These are phyloP conservation scores for Larix kaempferi DNA, from an alignment of 75 land plant species.

Conservation along the genomic window DNA sequence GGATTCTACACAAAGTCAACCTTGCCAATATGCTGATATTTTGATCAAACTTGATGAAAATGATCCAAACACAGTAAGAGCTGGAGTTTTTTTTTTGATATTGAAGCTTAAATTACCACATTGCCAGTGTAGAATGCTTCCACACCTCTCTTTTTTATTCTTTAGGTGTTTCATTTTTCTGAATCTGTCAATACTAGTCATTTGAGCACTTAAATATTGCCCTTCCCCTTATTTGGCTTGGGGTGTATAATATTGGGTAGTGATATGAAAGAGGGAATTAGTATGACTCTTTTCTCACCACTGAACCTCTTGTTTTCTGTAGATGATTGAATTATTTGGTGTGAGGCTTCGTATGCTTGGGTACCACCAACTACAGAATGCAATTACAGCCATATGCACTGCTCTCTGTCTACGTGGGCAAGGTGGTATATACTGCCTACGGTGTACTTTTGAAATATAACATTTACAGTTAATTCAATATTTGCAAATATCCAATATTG, in stretches of 20 bases:
- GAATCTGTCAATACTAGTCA: background rate
- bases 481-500: too few relatives aligned
- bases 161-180: background rate
- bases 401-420: constrained; percentile 71
- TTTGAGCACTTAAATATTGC: background rate
- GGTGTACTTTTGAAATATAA: too few relatives aligned
- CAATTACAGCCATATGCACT: constrained; percentile 71
- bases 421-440: constrained; percentile 33
- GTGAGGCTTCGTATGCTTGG: constrained; percentile 72
- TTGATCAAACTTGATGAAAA: constrained; percentile 25
- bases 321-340: constrained; percentile 46
- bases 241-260: background rate
- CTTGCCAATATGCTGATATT: constrained; percentile 67
- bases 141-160: background rate
- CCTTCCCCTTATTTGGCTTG: background rate
- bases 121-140: background rate
- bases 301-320: constrained; percentile 15
- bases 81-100: background rate
- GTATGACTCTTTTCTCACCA: background rate
- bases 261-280: background rate
- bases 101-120: background rate
- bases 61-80: constrained; percentile 30
- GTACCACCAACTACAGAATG: constrained; percentile 84
- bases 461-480: too few relatives aligned
- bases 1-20: constrained; percentile 14